Evolutionary conservation across 2,329 filamentous ascomycete genomes (phyloP), one percentile per base, ranked within the genome.

Genomic region (Colletotrichum filicis): DNA sequence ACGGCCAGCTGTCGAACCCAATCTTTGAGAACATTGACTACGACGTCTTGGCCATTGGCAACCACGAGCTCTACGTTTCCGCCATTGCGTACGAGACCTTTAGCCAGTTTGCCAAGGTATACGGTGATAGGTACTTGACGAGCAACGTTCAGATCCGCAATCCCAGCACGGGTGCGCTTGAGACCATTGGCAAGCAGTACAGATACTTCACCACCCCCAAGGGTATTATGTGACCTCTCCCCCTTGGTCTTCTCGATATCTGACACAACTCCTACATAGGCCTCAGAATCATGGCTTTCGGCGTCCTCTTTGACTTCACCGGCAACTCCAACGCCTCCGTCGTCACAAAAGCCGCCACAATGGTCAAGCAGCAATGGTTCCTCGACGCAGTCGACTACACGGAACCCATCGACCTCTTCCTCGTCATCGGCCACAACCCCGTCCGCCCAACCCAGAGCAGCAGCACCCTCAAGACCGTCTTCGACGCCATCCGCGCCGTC

Each of bases 31-130:
- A 85, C 74, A 79, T 84, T 32, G 77, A 80, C 53, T 86, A 86
- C 71, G 85, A 87, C 53, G 75, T 87, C 56, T 73, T 87, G 62
- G 79, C 85, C 5, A 86, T 86, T 42, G 84, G 83, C 3, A 92
- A 93, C 78, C 91, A 93, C 76, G 91, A 93, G 81, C 86, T 93
- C 7, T 92, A 92, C 77, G 85, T 91, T 11, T 87, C 87, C 11
- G 87, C 90, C 35, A 87, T 92, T 63, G 87, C 91, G 1, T 91
- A 92, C 74, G 87, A 92, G 76, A 89, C 89, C 11, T 90, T 91
- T 78, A 83, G 83, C 73, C 85, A 89, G 64, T 91, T 92, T 76
- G 87, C 88, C 49, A 87, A 86, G 68, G 85, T 87, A 71, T 93
- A 84, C 82, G 84, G 83, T 26, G 83, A 86, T 64, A 82, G 79